phyloP scores from a whole-genome alignment of 345 rosid species.

The Lepidium didymum region DNA sequence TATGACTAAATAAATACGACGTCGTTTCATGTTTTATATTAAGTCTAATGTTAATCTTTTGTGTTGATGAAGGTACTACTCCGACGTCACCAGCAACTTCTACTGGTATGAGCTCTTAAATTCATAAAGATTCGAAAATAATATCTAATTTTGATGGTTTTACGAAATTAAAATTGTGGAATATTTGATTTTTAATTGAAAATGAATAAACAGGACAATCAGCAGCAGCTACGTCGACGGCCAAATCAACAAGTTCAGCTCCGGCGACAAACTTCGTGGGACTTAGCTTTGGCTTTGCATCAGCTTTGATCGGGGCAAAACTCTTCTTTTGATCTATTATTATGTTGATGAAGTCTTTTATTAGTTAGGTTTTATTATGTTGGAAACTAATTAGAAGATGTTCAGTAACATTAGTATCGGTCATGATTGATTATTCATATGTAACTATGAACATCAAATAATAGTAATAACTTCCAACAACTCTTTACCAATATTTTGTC shows the following conservation, averaged over 20 bases:
- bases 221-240: constrained; percentile 13
- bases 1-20: neutral
- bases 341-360: neutral
- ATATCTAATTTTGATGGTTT: neutral
- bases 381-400: constrained; percentile 8
- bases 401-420: neutral
- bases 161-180: neutral
- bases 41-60: neutral
- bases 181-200: neutral
- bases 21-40: neutral
- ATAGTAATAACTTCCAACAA: constrained; percentile 12
- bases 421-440: neutral
- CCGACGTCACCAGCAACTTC: constrained; percentile 26
- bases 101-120: neutral
- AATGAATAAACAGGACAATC: neutral
- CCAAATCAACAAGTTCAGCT: constrained; percentile 14
- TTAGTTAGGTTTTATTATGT: neutral
- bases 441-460: neutral
- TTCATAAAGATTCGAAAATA: neutral
- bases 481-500: neutral
- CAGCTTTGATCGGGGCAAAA: constrained; percentile 1
- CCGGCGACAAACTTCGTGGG: constrained; percentile 14
- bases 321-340: constrained; percentile 13
- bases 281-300: constrained; percentile 24
- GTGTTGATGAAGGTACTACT: constrained; percentile 11